Conservation (phyloP, 2,329 filamentous ascomycete genomes). For the Epichloe coenophiala region DNA sequence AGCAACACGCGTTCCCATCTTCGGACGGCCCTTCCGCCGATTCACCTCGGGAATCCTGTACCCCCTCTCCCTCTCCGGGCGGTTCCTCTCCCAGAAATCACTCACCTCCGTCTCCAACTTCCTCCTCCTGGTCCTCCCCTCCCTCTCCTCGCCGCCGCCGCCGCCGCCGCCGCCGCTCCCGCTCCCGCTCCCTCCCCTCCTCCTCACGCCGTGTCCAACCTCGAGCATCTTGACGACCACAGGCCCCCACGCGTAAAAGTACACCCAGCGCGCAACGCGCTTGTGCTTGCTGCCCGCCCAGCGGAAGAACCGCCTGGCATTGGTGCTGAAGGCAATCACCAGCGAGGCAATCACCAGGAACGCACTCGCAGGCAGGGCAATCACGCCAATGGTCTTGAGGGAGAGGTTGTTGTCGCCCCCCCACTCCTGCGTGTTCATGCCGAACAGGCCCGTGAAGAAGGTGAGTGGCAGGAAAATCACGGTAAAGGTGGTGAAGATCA, state of each 20-base stretch:
- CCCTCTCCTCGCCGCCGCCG: conserved; percentile 2
- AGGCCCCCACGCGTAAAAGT: conserved; percentile 12
- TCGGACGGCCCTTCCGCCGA: conserved; percentile 8
- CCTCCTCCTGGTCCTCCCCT: conserved; percentile 7
- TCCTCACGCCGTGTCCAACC: conserved; percentile 7
- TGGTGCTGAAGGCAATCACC: conserved; percentile 41
- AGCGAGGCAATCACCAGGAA: conserved; percentile 36
- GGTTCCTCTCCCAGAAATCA: conserved; percentile 28
- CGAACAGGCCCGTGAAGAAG: conserved; percentile 52
- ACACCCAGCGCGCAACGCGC: conserved; percentile 9
- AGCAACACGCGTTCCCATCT: neutral
- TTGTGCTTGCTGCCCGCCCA: conserved; percentile 10
- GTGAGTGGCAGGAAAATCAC: conserved; percentile 51
- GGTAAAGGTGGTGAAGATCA: conserved; percentile 52
- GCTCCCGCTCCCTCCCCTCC: conserved; percentile 5
- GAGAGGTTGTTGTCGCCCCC: conserved; percentile 33
- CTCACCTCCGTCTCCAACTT: conserved; percentile 21
- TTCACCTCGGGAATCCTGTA: conserved; percentile 28
- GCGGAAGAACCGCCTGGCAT: conserved; percentile 21
- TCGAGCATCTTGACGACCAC: conserved; percentile 3
- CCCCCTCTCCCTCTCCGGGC: conserved; percentile 24
- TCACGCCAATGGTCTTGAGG: conserved; percentile 30
- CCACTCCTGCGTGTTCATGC: conserved; percentile 53
- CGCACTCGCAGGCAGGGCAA: conserved; percentile 35
- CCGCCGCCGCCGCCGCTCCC: conserved; percentile 1